Percentiles rank a stretch among this genome's conserved stretches.
These are phyloP conservation scores for Solidago caesia DNA, from an alignment of 129 eudicot genomes.

Conservation along the genomic window DNA sequence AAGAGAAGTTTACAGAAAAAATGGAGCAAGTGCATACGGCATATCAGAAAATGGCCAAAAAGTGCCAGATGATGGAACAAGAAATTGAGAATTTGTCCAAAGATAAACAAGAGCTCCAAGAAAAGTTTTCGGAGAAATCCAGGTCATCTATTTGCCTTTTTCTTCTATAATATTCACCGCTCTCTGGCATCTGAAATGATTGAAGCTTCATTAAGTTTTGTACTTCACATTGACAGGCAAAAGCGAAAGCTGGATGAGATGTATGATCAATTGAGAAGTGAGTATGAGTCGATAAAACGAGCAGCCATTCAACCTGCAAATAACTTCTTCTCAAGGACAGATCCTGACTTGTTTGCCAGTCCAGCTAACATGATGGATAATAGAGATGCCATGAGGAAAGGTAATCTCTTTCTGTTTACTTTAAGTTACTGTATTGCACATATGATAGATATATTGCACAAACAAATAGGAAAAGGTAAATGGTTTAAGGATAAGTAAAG, in stretches of 20 bases:
- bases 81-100: slow-evolving; percentile 76
- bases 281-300: slow-evolving; percentile 73
- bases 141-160: slow-evolving; percentile 43
- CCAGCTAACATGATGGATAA: slow-evolving; percentile 72
- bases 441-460: not conserved
- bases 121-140: slow-evolving; percentile 86
- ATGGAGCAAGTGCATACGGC: slow-evolving; percentile 84
- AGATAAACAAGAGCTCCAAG: slow-evolving; percentile 93
- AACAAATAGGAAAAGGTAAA: not conserved
- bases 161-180: not conserved
- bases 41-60: slow-evolving; percentile 86
- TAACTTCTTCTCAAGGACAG: slow-evolving; percentile 59
- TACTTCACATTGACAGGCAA: slow-evolving; percentile 52
- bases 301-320: slow-evolving; percentile 83
- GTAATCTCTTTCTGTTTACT: slow-evolving; percentile 47
- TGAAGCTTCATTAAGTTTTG: slow-evolving; percentile 17
- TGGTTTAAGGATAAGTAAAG: not conserved
- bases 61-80: slow-evolving; percentile 94
- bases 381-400: slow-evolving; percentile 73
- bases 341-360: slow-evolving; percentile 75
- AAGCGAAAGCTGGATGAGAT: slow-evolving; percentile 93
- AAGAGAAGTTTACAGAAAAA: slow-evolving; percentile 81
- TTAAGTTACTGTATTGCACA: not conserved
- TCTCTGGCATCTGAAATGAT: not conserved
- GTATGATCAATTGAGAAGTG: slow-evolving; percentile 88